Conservation (phyloP, 371 early-diverging fungal species). For the Basidiobolus meristosporus region DNA sequence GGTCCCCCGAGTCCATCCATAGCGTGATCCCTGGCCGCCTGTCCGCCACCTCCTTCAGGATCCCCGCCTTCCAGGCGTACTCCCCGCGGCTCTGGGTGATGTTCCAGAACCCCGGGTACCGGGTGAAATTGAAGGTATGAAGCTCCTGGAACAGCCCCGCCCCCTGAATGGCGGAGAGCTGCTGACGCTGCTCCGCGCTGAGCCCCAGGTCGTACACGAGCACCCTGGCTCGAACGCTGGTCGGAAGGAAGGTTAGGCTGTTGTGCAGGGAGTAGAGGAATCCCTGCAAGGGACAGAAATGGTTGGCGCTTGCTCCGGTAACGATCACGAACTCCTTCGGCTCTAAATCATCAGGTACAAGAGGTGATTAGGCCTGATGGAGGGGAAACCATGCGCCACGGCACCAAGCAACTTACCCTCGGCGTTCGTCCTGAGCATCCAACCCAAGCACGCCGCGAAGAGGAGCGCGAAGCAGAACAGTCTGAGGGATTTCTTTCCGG, state of each 20-base stretch:
- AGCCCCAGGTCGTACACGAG: constrained; percentile 23
- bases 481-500: no score
- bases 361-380: no score
- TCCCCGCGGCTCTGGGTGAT: constrained; percentile 30
- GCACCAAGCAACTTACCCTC: no score
- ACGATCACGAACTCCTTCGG: no score
- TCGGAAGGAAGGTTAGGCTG: not conserved
- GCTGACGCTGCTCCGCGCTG: constrained; percentile 7
- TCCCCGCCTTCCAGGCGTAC: constrained; percentile 47
- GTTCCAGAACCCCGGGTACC: constrained; percentile 40
- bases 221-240: constrained; percentile 9
- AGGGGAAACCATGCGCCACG: no score
- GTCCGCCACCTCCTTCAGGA: constrained; percentile 26
- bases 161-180: constrained; percentile 10
- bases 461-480: no score
- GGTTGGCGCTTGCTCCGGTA: constrained; percentile 36
- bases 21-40: constrained; percentile 22
- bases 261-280: constrained; percentile 26
- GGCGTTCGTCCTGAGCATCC: no score
- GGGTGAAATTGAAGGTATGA: constrained; percentile 20
- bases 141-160: constrained; percentile 19
- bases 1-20: constrained; percentile 34
- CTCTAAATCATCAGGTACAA: no score
- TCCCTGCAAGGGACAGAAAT: constrained; percentile 33
- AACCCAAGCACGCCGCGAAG: no score